Conservation (phyloP, 805 yeast species). For the Yarrowia sp. region DNA sequence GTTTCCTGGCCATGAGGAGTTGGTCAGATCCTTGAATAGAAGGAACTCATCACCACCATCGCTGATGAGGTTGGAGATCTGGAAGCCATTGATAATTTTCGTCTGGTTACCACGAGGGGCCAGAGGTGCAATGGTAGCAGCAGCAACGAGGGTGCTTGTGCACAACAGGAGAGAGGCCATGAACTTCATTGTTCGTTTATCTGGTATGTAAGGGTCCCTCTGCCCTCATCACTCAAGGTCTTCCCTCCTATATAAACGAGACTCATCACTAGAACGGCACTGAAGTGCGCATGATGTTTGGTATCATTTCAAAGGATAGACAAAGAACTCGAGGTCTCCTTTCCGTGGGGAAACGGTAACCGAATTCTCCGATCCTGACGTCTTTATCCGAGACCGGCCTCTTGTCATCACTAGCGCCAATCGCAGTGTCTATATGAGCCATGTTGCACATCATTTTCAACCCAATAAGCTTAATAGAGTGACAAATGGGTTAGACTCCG, state of each 20-base stretch:
- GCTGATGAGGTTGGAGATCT: neutral
- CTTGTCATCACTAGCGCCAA: neutral
- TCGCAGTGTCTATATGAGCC: neutral
- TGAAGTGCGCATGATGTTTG: neutral
- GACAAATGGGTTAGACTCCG: neutral
- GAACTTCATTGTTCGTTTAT: neutral
- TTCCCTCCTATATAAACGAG: neutral
- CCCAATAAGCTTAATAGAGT: neutral
- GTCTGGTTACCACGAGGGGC: neutral
- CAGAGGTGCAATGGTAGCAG: neutral
- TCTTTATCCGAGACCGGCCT: neutral
- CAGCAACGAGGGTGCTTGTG: neutral
- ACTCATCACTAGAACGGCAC: neutral
- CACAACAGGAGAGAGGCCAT: neutral
- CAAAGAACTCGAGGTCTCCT: neutral
- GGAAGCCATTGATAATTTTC: neutral
- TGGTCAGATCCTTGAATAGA: neutral
- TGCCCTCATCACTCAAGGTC: neutral
- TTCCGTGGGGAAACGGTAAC: neutral
- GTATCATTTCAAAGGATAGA: neutral
- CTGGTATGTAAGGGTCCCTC: neutral
- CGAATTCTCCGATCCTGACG: neutral
- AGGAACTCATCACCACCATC: neutral
- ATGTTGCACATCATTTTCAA: conserved; percentile 1
- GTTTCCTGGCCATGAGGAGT: neutral